Evolutionary conservation across 306 rosid species (phyloP).

Genomic region (Cucumis hystrix): DNA sequence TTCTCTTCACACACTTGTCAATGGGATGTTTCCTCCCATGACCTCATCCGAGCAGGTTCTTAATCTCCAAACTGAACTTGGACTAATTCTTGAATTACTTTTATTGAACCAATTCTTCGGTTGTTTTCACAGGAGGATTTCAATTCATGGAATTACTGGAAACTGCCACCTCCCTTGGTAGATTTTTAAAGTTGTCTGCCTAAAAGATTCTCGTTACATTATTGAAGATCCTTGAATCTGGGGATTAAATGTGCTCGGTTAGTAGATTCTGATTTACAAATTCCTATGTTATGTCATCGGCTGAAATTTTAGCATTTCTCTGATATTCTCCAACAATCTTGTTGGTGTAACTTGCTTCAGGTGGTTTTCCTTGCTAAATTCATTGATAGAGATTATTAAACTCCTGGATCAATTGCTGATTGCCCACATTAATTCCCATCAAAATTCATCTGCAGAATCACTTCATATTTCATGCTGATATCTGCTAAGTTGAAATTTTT

Average conservation of each 20-base stretch:
- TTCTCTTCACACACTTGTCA: conserved; percentile 78
- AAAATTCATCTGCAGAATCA: not conserved
- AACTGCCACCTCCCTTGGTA: conserved; percentile 36
- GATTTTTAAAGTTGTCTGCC: conserved; percentile 23
- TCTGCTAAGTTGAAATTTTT: not conserved
- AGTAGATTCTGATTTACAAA: not conserved
- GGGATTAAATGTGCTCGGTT: not conserved
- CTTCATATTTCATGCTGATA: not conserved
- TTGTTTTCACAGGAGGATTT: conserved; percentile 61
- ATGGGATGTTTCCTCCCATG: conserved; percentile 77
- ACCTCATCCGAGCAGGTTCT: conserved; percentile 60
- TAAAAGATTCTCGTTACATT: not conserved
- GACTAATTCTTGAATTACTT: conserved; percentile 9
- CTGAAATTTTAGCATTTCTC: not conserved
- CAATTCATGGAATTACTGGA: conserved; percentile 97
- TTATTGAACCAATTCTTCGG: not conserved
- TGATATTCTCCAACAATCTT: not conserved
- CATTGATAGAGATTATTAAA: not conserved
- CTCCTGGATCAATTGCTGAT: not conserved
- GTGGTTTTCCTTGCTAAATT: not conserved
- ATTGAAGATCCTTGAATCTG: not conserved
- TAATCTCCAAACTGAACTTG: conserved; percentile 8
- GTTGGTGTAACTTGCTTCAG: not conserved
- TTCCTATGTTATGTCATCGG: no score
- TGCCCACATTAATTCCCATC: not conserved